phyloP scores from a whole-genome alignment of 306 rosid genomes.

The Geum urbanum region DNA sequence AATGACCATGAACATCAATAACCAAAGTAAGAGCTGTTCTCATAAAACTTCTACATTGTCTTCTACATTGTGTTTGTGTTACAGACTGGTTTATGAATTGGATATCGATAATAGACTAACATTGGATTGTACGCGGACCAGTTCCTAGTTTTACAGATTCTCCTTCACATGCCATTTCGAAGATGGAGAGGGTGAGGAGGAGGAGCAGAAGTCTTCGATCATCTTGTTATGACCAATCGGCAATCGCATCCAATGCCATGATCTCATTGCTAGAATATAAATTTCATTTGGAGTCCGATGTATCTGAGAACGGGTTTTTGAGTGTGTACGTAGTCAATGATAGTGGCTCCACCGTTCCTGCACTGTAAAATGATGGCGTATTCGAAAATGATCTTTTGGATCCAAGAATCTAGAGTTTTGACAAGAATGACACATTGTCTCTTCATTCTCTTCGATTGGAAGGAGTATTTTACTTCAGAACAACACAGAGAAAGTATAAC shows the following conservation, averaged over 20 bases:
- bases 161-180: background rate
- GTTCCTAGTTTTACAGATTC: conserved; percentile 11
- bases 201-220: background rate
- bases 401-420: too few species aligned
- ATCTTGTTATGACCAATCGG: background rate
- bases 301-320: background rate
- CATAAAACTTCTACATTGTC: too few species aligned
- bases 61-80: too few species aligned
- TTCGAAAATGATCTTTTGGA: too few species aligned
- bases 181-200: background rate
- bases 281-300: background rate
- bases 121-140: conserved; percentile 28
- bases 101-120: too few species aligned
- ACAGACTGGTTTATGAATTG: too few species aligned
- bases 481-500: too few species aligned
- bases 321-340: conserved; percentile 6
- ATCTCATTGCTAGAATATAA: background rate
- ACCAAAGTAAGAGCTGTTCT: too few species aligned
- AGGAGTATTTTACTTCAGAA: too few species aligned
- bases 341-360: background rate
- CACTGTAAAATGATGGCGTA: background rate
- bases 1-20: too few species aligned
- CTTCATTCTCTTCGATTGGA: too few species aligned
- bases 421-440: too few species aligned
- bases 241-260: background rate